Evolutionary conservation across 2,329 filamentous ascomycete genomes (phyloP).

Genomic region (Aspergillus fischeri): DNA sequence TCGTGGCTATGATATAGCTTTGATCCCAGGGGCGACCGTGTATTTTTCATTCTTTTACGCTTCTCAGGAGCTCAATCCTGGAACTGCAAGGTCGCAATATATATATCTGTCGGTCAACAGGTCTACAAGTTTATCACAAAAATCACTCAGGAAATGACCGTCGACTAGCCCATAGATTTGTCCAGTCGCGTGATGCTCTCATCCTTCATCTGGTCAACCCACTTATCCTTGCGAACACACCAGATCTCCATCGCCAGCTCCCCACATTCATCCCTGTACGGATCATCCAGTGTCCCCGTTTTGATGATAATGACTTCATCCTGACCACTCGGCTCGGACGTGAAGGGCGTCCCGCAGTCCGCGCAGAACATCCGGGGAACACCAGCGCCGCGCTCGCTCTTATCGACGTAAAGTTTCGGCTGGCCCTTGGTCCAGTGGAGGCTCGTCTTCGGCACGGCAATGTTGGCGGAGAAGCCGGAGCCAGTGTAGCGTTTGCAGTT

Average conservation of each 20-base stretch:
- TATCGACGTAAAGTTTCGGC: constrained; percentile 17
- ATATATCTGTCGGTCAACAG: background rate
- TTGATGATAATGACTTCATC: constrained; percentile 14
- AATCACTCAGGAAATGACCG: background rate
- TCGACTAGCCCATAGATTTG: background rate
- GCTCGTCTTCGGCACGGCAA: constrained; percentile 12
- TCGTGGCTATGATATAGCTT: background rate
- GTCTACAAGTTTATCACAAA: background rate
- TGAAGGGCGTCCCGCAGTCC: constrained; percentile 20
- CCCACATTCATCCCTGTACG: constrained; percentile 5
- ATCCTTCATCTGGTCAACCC: constrained; percentile 12
- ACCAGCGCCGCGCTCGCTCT: constrained; percentile 5
- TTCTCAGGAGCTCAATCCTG: background rate
- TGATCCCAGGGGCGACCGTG: background rate
- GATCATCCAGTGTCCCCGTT: constrained; percentile 21
- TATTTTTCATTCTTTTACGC: background rate
- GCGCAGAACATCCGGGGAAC: constrained; percentile 19
- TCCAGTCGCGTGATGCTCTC: constrained; percentile 6
- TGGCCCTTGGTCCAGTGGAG: constrained; percentile 16
- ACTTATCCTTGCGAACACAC: constrained; percentile 18
- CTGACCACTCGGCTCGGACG: constrained; percentile 8
- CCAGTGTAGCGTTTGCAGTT: constrained; percentile 25
- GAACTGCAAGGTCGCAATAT: background rate
- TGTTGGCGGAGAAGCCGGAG: constrained; percentile 21
- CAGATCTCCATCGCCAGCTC: constrained; percentile 19